Evolutionary conservation across 1,284 basidiomycete genomes (phyloP), one percentile per base, ranked within the genome.

Genomic region (Leccinum glutinopallens): DNA sequence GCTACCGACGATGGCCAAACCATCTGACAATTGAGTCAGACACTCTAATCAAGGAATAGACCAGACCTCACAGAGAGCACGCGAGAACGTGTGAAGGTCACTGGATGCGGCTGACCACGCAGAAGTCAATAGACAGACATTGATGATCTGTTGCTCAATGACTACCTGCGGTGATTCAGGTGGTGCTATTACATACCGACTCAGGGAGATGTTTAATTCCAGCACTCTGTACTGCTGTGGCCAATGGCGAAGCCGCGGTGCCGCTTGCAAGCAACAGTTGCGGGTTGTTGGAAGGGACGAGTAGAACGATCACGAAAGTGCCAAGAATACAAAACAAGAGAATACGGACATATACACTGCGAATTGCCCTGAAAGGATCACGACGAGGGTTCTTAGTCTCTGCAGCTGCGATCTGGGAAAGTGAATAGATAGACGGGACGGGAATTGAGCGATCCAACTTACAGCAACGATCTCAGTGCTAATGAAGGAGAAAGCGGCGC

Each of bases 21-120:
- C 90, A 75, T 95, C 91, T 90, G 68, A 17, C 17, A 25, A 25
- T 59, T 8, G n/a, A 64, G 58, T 63, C 13, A 65, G 51, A 12
- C n/a, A 32, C 8, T 39, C 29, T 17, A 4, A 51, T 25, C 37
- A 4, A 5, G 55, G 35, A 46, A 5, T 32, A 60, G 3, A 49
- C 57, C 15, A 43, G 39, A 41, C 79, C 88, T 73, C 66, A 91
- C 90, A 94, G 15, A 96, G 80, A 2, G 91, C 91, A 61, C 93
- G 87, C 19, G 90, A 93, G 62, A 87, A 88, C 2, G 88, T 90
- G 78, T 93, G 97, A 61, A 96, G 75, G 71, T 94, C 90, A 68
- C 90, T 91, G 46, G 88, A 91, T 2, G 91, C 92, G 6, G 94
- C 93, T 6, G 92, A 94, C 85, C 91, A 92, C 2, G 94, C 94